Evolutionary conservation across 306 rosid genomes (phyloP).

Genomic region (Cajanus cajan): DNA sequence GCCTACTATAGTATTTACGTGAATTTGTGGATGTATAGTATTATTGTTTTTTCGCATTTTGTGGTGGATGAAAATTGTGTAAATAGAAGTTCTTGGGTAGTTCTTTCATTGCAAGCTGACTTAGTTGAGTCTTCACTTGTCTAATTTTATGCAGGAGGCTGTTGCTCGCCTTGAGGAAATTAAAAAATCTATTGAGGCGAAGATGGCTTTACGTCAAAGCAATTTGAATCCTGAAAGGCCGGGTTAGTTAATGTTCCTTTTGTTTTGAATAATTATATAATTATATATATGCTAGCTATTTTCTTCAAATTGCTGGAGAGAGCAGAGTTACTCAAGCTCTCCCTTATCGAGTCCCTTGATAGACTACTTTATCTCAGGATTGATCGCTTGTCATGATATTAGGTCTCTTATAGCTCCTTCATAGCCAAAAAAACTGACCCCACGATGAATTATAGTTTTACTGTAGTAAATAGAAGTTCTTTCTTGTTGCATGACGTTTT

Average conservation of each 20-base stretch:
- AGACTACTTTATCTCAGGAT: not conserved
- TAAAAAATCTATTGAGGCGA: conserved; percentile 82
- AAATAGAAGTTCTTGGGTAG: not conserved
- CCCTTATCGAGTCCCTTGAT: not conserved
- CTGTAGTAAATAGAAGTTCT: not conserved
- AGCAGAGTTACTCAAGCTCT: not conserved
- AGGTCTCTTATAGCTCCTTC: not conserved
- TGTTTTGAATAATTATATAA: not conserved
- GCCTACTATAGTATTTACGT: not conserved
- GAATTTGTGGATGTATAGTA: not conserved
- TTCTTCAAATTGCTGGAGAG: not conserved
- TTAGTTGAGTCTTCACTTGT: not conserved
- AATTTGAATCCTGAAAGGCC: conserved; percentile 98
- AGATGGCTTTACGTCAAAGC: conserved; percentile 80
- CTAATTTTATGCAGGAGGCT: conserved; percentile 58
- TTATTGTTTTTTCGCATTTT: not conserved
- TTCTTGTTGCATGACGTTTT: conserved; percentile 12
- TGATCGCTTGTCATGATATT: not conserved
- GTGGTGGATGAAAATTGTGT: not conserved
- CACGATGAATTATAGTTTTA: not conserved
- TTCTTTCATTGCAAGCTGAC: conserved; percentile 14
- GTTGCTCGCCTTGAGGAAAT: conserved; percentile 90
- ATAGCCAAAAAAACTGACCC: not conserved
- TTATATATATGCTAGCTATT: not conserved
- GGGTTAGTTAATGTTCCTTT: conserved; percentile 52